Conservation (phyloP, 768 basidiomycete species). For the Auriculariales sp. region DNA sequence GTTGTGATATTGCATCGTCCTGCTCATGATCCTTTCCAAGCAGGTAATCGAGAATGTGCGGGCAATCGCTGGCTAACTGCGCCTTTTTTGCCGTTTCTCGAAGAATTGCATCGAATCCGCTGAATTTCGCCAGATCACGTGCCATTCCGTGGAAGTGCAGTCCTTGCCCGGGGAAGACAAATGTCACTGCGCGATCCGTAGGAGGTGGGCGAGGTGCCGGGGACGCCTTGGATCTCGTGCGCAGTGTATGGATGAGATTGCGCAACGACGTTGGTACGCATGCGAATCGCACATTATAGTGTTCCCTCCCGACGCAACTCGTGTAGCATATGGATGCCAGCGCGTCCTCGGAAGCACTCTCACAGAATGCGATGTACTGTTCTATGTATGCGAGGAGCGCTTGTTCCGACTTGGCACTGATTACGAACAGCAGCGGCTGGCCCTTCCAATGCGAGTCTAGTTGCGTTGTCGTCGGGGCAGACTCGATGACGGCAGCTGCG, state of each 20-base stretch:
- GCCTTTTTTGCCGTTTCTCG: slow-evolving; percentile 13
- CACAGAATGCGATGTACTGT: slow-evolving; percentile 20
- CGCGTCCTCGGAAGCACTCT: slow-evolving; percentile 10
- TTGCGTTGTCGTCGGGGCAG: no score
- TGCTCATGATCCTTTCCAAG: no score
- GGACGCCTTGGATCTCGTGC: no score
- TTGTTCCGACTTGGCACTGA: slow-evolving; percentile 20
- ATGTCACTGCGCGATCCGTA: slow-evolving; percentile 16
- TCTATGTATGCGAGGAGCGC: slow-evolving; percentile 18
- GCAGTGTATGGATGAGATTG: no score
- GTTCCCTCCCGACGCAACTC: slow-evolving; percentile 21
- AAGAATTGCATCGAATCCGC: slow-evolving; percentile 17
- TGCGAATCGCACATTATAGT: slow-evolving; percentile 20
- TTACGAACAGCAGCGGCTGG: slow-evolving; percentile 19
- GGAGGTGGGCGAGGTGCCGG: no score
- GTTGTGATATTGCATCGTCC: not conserved
- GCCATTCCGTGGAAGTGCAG: slow-evolving; percentile 25
- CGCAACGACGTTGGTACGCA: slow-evolving; percentile 19
- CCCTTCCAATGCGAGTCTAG: no score
- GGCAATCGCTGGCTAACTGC: no score
- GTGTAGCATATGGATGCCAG: slow-evolving; percentile 23
- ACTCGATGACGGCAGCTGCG: slow-evolving; percentile 20
- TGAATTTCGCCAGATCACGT: slow-evolving; percentile 16
- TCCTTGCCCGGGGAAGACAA: slow-evolving; percentile 25
- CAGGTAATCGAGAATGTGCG: no score